These are phyloP conservation scores for Crucibulum laeve DNA, from an alignment of 768 basidiomycete species.

Conservation along the genomic window DNA sequence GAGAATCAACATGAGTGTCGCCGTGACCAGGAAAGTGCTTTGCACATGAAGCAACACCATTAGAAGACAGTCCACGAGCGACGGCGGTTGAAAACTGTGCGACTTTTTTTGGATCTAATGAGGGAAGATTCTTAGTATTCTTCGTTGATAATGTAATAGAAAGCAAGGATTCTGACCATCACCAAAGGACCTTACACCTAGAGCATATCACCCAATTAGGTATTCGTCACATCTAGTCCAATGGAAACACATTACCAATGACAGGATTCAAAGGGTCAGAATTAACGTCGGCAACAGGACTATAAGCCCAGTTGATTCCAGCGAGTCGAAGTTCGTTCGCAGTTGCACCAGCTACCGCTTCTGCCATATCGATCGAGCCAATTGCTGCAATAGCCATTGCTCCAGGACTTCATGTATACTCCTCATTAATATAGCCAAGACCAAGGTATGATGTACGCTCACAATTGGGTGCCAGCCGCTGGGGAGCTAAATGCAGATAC, in stretches of 20 bases:
- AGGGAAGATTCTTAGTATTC: not conserved
- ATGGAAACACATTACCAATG: constrained; percentile 47
- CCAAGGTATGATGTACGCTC: constrained; percentile 17
- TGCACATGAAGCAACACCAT: constrained; percentile 53
- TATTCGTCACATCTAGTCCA: not conserved
- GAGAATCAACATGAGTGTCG: constrained; percentile 69
- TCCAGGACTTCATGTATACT: constrained; percentile 46
- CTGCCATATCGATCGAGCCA: constrained; percentile 37
- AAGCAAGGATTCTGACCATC: constrained; percentile 43
- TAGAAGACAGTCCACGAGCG: constrained; percentile 39
- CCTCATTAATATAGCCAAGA: not conserved
- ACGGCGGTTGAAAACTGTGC: constrained; percentile 43
- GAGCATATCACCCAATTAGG: constrained; percentile 1
- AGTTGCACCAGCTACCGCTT: constrained; percentile 40
- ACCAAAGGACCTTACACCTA: constrained; percentile 68
- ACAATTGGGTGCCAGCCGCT: constrained; percentile 66
- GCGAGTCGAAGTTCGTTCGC: constrained; percentile 53
- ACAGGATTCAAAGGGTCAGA: constrained; percentile 67
- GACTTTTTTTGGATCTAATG: constrained; percentile 54
- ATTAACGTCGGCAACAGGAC: constrained; percentile 72
- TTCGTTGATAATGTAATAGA: not conserved
- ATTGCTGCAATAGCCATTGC: constrained; percentile 70
- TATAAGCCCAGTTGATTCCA: constrained; percentile 70
- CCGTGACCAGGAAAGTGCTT: constrained; percentile 79
- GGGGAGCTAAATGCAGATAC: constrained; percentile 64